These are phyloP conservation scores for Eragrostis tef DNA, from an alignment of 202 grass and related monocot genomes.

Conservation along the genomic window DNA sequence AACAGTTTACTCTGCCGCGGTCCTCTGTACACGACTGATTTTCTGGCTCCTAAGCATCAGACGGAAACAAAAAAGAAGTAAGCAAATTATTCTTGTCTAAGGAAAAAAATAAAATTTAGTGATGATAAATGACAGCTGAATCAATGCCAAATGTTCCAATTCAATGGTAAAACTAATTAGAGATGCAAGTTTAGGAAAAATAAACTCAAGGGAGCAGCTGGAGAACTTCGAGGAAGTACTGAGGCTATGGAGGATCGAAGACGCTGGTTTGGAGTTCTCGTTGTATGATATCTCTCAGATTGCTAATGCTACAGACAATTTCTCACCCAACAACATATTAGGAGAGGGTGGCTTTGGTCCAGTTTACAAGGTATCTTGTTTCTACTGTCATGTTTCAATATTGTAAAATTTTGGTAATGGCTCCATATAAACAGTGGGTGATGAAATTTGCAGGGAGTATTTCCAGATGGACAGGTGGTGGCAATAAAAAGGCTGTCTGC, in stretches of 20 bases:
- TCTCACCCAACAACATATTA: constrained; percentile 43
- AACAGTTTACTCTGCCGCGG: constrained; percentile 29
- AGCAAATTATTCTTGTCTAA: not conserved
- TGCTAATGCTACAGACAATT: constrained; percentile 53
- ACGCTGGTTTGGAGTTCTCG: constrained; percentile 39
- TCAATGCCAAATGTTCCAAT: not conserved
- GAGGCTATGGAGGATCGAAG: constrained; percentile 47
- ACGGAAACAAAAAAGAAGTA: constrained; percentile 41
- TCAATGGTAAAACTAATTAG: constrained; percentile 38
- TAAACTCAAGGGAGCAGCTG: constrained; percentile 12
- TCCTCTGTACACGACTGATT: constrained; percentile 45
- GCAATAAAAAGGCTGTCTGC: constrained; percentile 61
- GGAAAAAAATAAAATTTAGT: not conserved
- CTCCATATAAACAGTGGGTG: not conserved
- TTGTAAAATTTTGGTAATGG: not conserved
- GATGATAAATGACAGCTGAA: not conserved
- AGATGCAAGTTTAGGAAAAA: constrained; percentile 32
- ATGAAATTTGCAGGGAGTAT: constrained; percentile 49
- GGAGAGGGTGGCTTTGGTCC: constrained; percentile 60
- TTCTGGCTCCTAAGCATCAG: constrained; percentile 48
- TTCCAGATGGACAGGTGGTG: constrained; percentile 59
- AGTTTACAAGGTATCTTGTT: constrained; percentile 55
- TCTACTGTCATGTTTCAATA: not conserved
- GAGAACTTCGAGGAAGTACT: constrained; percentile 41
- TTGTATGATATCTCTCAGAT: constrained; percentile 52